Conservation (phyloP, 2,329 filamentous ascomycete species). For the Aspergillus fumigatiaffinis region DNA sequence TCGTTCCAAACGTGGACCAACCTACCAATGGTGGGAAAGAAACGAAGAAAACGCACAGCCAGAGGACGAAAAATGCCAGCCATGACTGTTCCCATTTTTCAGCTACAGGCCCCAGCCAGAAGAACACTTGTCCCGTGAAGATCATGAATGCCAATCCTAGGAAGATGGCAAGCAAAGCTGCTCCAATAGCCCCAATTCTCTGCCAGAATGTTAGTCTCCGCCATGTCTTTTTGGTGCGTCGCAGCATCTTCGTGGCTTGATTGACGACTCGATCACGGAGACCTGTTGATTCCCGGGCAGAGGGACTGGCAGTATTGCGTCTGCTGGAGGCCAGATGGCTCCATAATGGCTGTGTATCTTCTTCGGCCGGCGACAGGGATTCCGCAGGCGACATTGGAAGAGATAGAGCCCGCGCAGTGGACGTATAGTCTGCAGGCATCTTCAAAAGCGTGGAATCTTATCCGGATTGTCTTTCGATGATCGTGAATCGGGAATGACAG, state of each 20-base stretch:
- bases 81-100: slow-evolving; percentile 70
- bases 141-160: slow-evolving; percentile 66
- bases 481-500: background rate
- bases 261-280: slow-evolving; percentile 39
- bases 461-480: background rate
- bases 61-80: slow-evolving; percentile 71
- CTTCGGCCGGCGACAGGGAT: slow-evolving; percentile 44
- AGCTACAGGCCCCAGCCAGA: slow-evolving; percentile 67
- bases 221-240: slow-evolving; percentile 32
- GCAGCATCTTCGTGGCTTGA: slow-evolving; percentile 32
- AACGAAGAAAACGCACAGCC: slow-evolving; percentile 68
- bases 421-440: slow-evolving; percentile 49
- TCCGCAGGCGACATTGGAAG: slow-evolving; percentile 45
- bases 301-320: slow-evolving; percentile 37
- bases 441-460: slow-evolving; percentile 3
- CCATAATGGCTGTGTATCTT: slow-evolving; percentile 49
- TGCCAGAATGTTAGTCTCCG: slow-evolving; percentile 51
- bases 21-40: slow-evolving; percentile 86
- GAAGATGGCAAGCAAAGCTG: slow-evolving; percentile 49
- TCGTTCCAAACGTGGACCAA: slow-evolving; percentile 72
- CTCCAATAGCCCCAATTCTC: slow-evolving; percentile 54
- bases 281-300: slow-evolving; percentile 27
- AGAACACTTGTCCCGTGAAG: slow-evolving; percentile 77
- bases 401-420: slow-evolving; percentile 51
- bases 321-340: slow-evolving; percentile 42